phyloP scores from a whole-genome alignment of 2,329 filamentous ascomycete species.

The Hymenoscyphus salicellus region DNA sequence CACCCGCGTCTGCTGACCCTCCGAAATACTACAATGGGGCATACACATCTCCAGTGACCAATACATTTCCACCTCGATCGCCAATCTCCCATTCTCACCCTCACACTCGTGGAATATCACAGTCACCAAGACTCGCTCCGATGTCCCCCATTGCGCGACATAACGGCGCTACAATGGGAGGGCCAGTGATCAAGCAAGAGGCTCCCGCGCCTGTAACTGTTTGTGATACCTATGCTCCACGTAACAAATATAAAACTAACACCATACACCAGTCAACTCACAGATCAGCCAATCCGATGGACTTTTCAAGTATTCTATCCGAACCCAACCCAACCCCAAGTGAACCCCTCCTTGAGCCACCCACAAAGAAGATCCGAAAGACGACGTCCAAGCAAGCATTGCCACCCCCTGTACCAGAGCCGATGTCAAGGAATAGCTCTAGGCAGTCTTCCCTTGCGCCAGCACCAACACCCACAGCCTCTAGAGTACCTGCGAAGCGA shows the following conservation, averaged over 20 bases:
- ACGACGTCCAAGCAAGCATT: slow-evolving; percentile 25
- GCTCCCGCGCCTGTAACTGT: slow-evolving; percentile 27
- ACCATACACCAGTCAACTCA: slow-evolving; percentile 57
- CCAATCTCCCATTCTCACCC: slow-evolving; percentile 49
- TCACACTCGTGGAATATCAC: slow-evolving; percentile 31
- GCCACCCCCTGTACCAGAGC: slow-evolving; percentile 25
- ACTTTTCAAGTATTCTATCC: slow-evolving; percentile 90
- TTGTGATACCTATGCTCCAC: slow-evolving; percentile 16
- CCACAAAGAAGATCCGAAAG: slow-evolving; percentile 30
- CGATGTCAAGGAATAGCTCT: slow-evolving; percentile 32
- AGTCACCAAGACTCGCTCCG: slow-evolving; percentile 34
- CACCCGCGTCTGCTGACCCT: slow-evolving; percentile 41
- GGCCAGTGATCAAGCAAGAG: slow-evolving; percentile 25
- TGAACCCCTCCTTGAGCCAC: slow-evolving; percentile 42
- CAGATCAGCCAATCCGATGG: slow-evolving; percentile 83
- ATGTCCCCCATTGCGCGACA: slow-evolving; percentile 50
- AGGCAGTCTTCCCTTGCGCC: slow-evolving; percentile 50
- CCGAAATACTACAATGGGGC: slow-evolving; percentile 47
- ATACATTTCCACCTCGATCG: slow-evolving; percentile 48
- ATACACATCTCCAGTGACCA: slow-evolving; percentile 48
- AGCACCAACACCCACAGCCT: slow-evolving; percentile 40
- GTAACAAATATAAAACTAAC: slow-evolving; percentile 16
- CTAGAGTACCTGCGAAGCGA: slow-evolving; percentile 43
- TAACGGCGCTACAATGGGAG: slow-evolving; percentile 40
- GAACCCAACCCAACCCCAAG: slow-evolving; percentile 65